Conservation (phyloP, 192 early-diverging fungal genomes). For the Backusella luteola region DNA sequence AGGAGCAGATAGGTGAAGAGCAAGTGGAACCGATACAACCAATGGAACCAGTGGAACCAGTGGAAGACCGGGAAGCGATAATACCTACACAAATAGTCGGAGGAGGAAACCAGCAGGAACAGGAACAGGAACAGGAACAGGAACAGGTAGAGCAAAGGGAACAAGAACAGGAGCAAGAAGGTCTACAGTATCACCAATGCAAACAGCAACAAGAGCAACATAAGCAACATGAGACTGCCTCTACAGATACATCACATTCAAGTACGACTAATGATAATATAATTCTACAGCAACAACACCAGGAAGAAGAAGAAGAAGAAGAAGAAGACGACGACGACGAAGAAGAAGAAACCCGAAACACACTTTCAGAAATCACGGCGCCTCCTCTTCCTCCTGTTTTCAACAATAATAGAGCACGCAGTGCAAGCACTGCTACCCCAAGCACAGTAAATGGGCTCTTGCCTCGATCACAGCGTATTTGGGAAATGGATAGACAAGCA, state of each 20-base stretch:
- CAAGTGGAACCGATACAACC: background rate
- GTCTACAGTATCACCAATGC: background rate
- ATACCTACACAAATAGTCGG: no score
- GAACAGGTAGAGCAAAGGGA: background rate
- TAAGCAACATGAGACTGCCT: background rate
- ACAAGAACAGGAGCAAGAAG: background rate
- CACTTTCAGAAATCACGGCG: background rate
- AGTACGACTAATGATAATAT: background rate
- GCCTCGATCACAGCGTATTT: constrained; percentile 35
- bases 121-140: background rate
- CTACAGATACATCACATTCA: background rate
- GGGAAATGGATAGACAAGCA: constrained; percentile 81
- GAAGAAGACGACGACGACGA: background rate
- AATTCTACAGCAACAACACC: background rate
- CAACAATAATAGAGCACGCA: background rate
- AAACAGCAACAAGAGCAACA: background rate
- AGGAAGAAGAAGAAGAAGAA: background rate
- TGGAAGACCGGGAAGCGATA: no score
- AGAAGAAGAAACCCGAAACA: background rate
- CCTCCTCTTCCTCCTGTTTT: background rate
- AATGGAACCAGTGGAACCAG: background rate
- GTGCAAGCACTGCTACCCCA: background rate
- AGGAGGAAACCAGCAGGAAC: background rate
- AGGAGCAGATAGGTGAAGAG: background rate
- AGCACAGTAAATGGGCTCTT: background rate